A percentile compares a stretch with the other conserved stretches of the same genome.
Conservation (phyloP, 352 stramenopile species). For the Globisporangium barbulae region DNA sequence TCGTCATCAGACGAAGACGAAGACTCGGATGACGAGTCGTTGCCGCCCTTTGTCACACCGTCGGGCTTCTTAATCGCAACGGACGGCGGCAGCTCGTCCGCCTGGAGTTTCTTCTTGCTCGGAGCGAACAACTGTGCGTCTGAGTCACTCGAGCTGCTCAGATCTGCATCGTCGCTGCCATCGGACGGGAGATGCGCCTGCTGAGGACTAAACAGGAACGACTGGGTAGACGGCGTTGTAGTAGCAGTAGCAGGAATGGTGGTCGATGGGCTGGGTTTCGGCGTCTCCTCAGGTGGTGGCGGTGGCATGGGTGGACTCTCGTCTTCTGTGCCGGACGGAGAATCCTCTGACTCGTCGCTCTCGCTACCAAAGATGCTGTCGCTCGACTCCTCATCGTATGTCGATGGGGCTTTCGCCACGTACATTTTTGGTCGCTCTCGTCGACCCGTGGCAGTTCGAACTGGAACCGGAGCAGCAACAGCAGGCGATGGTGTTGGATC, state of each 20-base stretch:
- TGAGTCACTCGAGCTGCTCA: slow-evolving; percentile 43
- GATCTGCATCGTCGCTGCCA: slow-evolving; percentile 47
- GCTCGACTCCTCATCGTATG: slow-evolving; percentile 79
- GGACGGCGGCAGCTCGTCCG: slow-evolving; percentile 1
- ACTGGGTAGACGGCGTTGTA: slow-evolving; percentile 1
- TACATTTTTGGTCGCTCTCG: slow-evolving; percentile 77
- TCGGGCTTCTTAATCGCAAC: slow-evolving; percentile 5
- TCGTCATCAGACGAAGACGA: slow-evolving; percentile 28
- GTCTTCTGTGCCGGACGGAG: slow-evolving; percentile 39
- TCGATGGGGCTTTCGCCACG: slow-evolving; percentile 54
- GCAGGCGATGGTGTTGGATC: slow-evolving; percentile 4
- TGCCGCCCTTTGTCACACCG: slow-evolving; percentile 5
- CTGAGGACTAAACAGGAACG: slow-evolving; percentile 19
- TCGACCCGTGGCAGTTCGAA: slow-evolving; percentile 22
- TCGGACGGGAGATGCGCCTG: slow-evolving; percentile 30
- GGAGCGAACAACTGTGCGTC: slow-evolving; percentile 20
- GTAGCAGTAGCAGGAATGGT: slow-evolving; percentile 1
- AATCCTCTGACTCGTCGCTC: slow-evolving; percentile 48
- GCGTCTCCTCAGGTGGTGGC: slow-evolving; percentile 18
- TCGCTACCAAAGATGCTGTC: slow-evolving; percentile 86
- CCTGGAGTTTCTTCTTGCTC: not conserved
- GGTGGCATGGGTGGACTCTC: slow-evolving; percentile 38
- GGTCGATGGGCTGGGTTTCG: slow-evolving; percentile 24
- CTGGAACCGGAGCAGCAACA: slow-evolving; percentile 25
- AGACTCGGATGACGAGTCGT: slow-evolving; percentile 18